These are phyloP conservation scores for Arachnomyces sp. DNA, from an alignment of 2,329 filamentous ascomycete genomes.

Conservation along the genomic window DNA sequence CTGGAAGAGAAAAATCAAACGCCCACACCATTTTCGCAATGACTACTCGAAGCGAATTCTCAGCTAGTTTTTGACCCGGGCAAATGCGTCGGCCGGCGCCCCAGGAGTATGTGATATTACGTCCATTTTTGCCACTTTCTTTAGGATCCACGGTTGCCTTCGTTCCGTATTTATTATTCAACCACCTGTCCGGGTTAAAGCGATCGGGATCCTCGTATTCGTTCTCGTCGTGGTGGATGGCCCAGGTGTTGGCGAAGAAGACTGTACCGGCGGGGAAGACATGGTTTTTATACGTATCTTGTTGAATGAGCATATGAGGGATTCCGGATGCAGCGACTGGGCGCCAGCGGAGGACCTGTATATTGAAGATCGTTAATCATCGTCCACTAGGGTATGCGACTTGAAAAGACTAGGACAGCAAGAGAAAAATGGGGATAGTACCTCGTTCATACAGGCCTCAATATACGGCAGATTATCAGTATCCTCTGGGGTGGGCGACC, in stretches of 20 bases:
- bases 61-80: conserved; percentile 8
- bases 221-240: conserved; percentile 16
- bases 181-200: conserved; percentile 21
- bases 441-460: conserved; percentile 2
- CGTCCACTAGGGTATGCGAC: too few relatives aligned
- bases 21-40: conserved; percentile 11
- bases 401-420: neutral
- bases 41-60: conserved; percentile 9
- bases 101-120: conserved; percentile 1
- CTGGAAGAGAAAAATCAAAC: conserved; percentile 4
- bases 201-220: conserved; percentile 11
- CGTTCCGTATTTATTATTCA: conserved; percentile 6
- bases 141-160: conserved; percentile 2
- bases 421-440: neutral
- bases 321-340: conserved; percentile 14
- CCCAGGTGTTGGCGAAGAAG: conserved; percentile 14
- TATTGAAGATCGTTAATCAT: too few relatives aligned
- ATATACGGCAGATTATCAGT: neutral
- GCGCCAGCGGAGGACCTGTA: conserved; percentile 14
- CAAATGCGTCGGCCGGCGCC: conserved; percentile 10
- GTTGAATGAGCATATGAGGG: conserved; percentile 15
- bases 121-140: too few relatives aligned
- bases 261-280: conserved; percentile 17
- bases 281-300: conserved; percentile 15
- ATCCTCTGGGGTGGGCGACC: neutral